A percentile compares a stretch with the other conserved stretches of the same genome.
phyloP scores from a whole-genome alignment of 2,329 filamentous ascomycete genomes.

The Botrytis pseudocinerea region DNA sequence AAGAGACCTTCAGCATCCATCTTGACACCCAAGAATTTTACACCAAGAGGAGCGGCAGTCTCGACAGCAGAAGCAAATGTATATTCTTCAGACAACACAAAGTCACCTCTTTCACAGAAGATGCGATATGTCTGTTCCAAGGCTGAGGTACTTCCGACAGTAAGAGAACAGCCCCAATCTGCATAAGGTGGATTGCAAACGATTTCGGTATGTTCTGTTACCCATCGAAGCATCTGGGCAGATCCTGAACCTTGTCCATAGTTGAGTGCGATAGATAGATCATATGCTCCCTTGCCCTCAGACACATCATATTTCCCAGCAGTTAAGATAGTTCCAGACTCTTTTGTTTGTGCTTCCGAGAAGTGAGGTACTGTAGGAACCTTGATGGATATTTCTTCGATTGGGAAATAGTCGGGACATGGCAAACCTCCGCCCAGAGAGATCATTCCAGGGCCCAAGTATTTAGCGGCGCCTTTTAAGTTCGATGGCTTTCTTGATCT shows the following conservation, averaged over 20 bases:
- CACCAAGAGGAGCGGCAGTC: slow-evolving; percentile 62
- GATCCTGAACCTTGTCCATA: slow-evolving; percentile 87
- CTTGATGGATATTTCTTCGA: slow-evolving; percentile 74
- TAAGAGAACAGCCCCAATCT: slow-evolving; percentile 86
- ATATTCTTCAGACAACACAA: slow-evolving; percentile 84
- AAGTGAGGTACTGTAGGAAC: slow-evolving; percentile 71
- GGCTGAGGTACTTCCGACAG: slow-evolving; percentile 80
- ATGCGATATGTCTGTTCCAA: slow-evolving; percentile 83
- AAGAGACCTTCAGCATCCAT: slow-evolving; percentile 68
- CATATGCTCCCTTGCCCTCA: slow-evolving; percentile 57
- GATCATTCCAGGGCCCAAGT: slow-evolving; percentile 69
- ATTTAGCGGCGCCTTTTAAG: slow-evolving; percentile 45
- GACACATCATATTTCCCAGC: slow-evolving; percentile 83
- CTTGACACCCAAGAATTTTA: slow-evolving; percentile 59
- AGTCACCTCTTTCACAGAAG: slow-evolving; percentile 74
- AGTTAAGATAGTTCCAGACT: slow-evolving; percentile 59
- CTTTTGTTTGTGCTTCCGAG: slow-evolving; percentile 64
- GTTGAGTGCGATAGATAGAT: slow-evolving; percentile 87
- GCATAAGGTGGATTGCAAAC: slow-evolving; percentile 83
- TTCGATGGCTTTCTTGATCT: slow-evolving; percentile 62
- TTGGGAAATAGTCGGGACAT: slow-evolving; percentile 88
- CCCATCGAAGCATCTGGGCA: slow-evolving; percentile 82
- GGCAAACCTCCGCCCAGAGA: slow-evolving; percentile 91
- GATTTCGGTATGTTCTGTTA: slow-evolving; percentile 94
- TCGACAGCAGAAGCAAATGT: slow-evolving; percentile 77